Percentiles rank a stretch among this genome's conserved stretches.
Conservation (phyloP, 1,284 basidiomycete genomes). For the Athelia sp. region DNA sequence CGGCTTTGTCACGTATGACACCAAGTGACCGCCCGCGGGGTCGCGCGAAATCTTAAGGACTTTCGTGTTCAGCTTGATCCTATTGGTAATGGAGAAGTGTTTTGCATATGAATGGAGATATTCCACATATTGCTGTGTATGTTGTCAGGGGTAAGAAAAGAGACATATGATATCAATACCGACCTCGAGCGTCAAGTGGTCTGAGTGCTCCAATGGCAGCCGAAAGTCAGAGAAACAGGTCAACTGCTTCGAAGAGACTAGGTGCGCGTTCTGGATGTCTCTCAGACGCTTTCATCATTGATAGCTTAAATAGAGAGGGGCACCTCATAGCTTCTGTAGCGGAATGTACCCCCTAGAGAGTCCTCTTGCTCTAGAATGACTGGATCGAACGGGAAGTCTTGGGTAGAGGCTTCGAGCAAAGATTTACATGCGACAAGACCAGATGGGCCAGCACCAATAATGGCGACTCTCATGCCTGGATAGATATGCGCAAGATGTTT, state of each 20-base stretch:
- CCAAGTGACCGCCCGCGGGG: conserved; percentile 27
- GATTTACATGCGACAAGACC: conserved; percentile 61
- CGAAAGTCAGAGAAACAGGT: conserved; percentile 65
- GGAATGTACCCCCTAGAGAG: conserved; percentile 62
- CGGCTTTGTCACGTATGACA: conserved; percentile 25
- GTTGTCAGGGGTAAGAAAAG: not conserved
- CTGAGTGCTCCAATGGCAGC: conserved; percentile 43
- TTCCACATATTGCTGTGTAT: conserved; percentile 44
- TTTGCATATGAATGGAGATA: conserved; percentile 50
- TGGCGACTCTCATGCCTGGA: not conserved
- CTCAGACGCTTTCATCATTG: not conserved
- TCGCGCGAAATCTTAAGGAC: conserved; percentile 35
- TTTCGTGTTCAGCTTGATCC: conserved; percentile 40
- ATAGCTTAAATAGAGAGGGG: too few relatives aligned
- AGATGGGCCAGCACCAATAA: conserved; percentile 52
- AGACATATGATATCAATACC: conserved; percentile 3
- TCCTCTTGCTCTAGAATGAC: conserved; percentile 55
- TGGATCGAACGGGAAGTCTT: conserved; percentile 40
- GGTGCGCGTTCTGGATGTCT: conserved; percentile 43
- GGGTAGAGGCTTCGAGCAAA: conserved; percentile 37
- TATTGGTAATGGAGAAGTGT: conserved; percentile 37
- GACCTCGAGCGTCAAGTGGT: conserved; percentile 53
- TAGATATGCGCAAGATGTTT: not conserved
- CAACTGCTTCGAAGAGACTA: conserved; percentile 58
- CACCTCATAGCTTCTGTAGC: conserved; percentile 37